phyloP scores from a whole-genome alignment of 176 grass and related monocot genomes.

The Miscanthus lutarioriparius region DNA sequence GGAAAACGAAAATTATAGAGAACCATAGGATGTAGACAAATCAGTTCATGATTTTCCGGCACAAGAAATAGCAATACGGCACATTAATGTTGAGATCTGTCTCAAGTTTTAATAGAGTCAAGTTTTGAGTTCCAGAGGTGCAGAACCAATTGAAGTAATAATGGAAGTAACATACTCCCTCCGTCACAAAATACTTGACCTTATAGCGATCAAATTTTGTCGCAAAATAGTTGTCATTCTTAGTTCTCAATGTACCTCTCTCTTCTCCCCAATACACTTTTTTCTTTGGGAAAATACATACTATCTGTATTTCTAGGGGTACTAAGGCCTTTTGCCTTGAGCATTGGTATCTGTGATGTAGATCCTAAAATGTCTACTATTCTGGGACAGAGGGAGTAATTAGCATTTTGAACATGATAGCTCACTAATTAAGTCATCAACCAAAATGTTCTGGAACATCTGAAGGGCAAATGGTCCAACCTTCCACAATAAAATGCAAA shows the following conservation, averaged over 20 bases:
- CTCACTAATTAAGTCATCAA: background rate
- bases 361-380: background rate
- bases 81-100: background rate
- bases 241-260: background rate
- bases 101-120: background rate
- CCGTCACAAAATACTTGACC: background rate
- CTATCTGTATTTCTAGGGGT: background rate
- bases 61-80: background rate
- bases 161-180: background rate
- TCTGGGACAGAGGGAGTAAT: background rate
- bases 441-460: slow-evolving; percentile 7
- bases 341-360: background rate
- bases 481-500: background rate
- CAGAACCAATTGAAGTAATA: background rate
- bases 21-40: background rate
- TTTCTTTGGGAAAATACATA: background rate
- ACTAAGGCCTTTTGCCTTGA: background rate
- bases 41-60: background rate
- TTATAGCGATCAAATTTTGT: background rate
- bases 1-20: background rate
- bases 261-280: background rate
- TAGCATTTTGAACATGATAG: slow-evolving; percentile 20
- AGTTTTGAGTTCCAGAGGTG: background rate
- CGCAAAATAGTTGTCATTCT: background rate
- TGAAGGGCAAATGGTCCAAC: background rate